A percentile compares a stretch with the other conserved stretches of the same genome.
phyloP scores from a whole-genome alignment of 78 protist genomes.

The Guillardia theta region DNA sequence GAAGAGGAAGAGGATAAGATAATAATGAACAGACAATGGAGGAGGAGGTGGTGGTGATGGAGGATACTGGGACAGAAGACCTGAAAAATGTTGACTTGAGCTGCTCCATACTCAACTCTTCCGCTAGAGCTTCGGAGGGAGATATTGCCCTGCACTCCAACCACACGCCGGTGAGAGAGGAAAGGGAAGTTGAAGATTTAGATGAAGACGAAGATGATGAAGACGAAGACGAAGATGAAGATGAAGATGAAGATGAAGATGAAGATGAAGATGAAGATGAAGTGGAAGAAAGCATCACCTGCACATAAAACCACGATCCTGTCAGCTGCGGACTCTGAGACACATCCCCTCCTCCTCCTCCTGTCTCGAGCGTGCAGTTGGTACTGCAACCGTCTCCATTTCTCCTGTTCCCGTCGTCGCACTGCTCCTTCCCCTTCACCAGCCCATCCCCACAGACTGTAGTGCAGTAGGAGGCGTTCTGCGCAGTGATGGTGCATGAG shows the following conservation, averaged over 20 bases:
- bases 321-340: not conserved
- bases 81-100: not conserved
- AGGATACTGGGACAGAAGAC: not conserved
- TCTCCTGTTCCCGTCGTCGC: constrained; percentile 32
- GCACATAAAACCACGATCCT: too few species aligned
- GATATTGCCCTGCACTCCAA: not conserved
- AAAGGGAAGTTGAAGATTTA: not conserved
- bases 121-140: too few species aligned
- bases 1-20: not conserved
- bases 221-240: not conserved
- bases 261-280: not conserved
- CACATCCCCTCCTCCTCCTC: not conserved
- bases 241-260: not conserved
- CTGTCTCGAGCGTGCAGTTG: not conserved
- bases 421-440: not conserved
- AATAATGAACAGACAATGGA: not conserved
- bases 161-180: not conserved
- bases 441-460: not conserved
- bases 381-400: constrained; percentile 27
- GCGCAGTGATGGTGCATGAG: too few species aligned
- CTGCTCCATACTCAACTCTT: too few species aligned
- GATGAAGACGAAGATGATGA: not conserved
- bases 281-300: not conserved
- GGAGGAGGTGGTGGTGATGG: not conserved
- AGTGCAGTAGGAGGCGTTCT: too few species aligned